Conservation (phyloP, 129 eudicot species). For the Flaveria bidentis region DNA sequence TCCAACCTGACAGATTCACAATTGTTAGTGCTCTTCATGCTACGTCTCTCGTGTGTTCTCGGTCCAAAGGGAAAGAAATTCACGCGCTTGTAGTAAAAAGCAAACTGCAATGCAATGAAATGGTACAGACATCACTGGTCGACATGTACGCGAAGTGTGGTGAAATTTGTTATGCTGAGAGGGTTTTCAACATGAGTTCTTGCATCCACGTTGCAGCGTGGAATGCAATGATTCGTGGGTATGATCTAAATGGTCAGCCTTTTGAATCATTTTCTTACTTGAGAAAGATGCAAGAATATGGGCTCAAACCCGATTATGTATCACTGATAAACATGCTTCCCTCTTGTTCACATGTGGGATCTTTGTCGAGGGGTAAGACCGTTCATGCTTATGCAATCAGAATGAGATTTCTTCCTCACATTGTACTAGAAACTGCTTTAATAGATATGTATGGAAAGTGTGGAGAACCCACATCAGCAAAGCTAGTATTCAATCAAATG, state of each 20-base stretch:
- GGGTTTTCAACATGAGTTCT: slow-evolving; percentile 35
- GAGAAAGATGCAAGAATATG: slow-evolving; percentile 49
- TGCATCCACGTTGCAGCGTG: slow-evolving; percentile 49
- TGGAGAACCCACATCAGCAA: slow-evolving; percentile 43
- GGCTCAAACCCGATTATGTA: slow-evolving; percentile 54
- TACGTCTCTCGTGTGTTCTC: slow-evolving; percentile 41
- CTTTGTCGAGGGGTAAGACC: slow-evolving; percentile 42
- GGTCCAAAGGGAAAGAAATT: slow-evolving; percentile 66
- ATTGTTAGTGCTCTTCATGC: slow-evolving; percentile 54
- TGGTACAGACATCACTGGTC: slow-evolving; percentile 63
- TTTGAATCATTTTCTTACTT: slow-evolving; percentile 50
- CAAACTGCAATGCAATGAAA: slow-evolving; percentile 41
- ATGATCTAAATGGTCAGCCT: slow-evolving; percentile 38
- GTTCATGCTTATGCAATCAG: slow-evolving; percentile 61
- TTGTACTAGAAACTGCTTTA: slow-evolving; percentile 59
- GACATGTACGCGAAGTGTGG: slow-evolving; percentile 83
- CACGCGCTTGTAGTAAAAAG: slow-evolving; percentile 46
- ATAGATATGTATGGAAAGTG: slow-evolving; percentile 75
- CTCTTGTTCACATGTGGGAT: slow-evolving; percentile 61
- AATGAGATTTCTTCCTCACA: slow-evolving; percentile 51
- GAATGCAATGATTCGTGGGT: slow-evolving; percentile 73
- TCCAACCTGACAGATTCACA: slow-evolving; percentile 59
- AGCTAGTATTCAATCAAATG: slow-evolving; percentile 45
- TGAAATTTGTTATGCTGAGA: slow-evolving; percentile 55
- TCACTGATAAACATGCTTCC: slow-evolving; percentile 73